A percentile compares a stretch with the other conserved stretches of the same genome.
Evolutionary conservation across 257 asterid genomes (phyloP).

Genomic region (Scutellaria baicalensis): DNA sequence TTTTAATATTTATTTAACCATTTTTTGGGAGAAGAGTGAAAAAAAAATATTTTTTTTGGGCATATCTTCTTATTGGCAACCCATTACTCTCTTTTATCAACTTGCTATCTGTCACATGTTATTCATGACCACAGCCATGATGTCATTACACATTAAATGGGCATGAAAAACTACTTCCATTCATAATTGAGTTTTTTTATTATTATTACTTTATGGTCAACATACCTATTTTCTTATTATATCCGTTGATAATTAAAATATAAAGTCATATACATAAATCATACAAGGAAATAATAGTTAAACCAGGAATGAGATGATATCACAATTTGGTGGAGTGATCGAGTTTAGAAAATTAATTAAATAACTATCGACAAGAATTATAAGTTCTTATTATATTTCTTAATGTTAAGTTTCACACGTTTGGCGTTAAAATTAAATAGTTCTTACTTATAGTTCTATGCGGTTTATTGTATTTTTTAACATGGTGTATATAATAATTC

Average conservation of each 20-base stretch:
- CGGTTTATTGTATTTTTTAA: too few species aligned
- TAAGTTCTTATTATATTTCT: too few species aligned
- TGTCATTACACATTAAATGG: constrained; percentile 12
- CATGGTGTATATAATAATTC: too few species aligned
- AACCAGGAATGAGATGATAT: not conserved
- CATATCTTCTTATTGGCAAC: not conserved
- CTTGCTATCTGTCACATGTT: constrained; percentile 10
- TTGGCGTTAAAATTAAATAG: too few species aligned
- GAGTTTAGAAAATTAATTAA: too few species aligned
- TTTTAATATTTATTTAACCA: too few species aligned
- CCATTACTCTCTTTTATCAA: constrained; percentile 1
- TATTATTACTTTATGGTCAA: constrained; percentile 2
- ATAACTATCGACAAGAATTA: too few species aligned
- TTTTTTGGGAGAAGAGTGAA: too few species aligned
- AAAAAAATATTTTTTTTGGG: not conserved
- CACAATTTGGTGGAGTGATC: not conserved
- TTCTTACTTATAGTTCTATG: too few species aligned
- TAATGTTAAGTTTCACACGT: too few species aligned
- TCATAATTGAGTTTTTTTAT: not conserved
- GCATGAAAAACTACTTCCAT: not conserved
- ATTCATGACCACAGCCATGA: constrained; percentile 21
- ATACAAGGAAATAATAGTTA: not conserved
- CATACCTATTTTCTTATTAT: not conserved
- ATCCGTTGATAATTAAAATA: not conserved
- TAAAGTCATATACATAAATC: not conserved